Evolutionary conservation across 345 rosid genomes (phyloP), one percentile per base, ranked within the genome.

Genomic region (Gossypium australe): DNA sequence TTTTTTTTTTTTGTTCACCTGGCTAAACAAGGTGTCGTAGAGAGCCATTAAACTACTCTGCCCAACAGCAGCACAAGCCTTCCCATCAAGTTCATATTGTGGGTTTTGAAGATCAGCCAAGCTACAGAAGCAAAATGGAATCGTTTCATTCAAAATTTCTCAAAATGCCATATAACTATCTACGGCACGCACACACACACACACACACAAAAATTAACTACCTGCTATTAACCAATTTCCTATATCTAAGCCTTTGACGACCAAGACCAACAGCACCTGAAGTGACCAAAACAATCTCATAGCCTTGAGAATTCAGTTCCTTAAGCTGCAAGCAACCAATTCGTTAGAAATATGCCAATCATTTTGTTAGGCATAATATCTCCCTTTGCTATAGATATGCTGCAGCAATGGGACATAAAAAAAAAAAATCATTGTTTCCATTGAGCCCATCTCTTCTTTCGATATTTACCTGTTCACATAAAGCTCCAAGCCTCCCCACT

Each of bases 201-300:
- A 29, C 5, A 29, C 38, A 29, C 38, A 34, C 38, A 16, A 14
- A 9, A 69, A 51, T 52, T 51, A 45, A 13, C 51, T 10, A 87
- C 91, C 91, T 87, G 87, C 89, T 86, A 51, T 87, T 82, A 53
- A 86, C 76, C 71, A 87, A 79, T 77, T 67, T 85, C 65, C 91
- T 72, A 71, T 86, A 82, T 78, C 77, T 74, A 38, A 87, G 86
- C 77, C 87, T 84, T 70, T 87, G 89, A 34, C 89, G 87, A 70
- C 91, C 89, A 9, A 87, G 84, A 27, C 91, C 91, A 49, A 87
- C 87, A 58, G 91, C 91, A 45, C 91, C 91, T 20, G 91, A 85
- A 63, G 86, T 64, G 48, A 87, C 89, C 82, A 86, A 56, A 73
- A 86, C 80, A 73, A 87, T 78, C 78, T 87, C 89, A 70, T 64